phyloP scores from a whole-genome alignment of 345 rosid species.

The Combretum micranthum region DNA sequence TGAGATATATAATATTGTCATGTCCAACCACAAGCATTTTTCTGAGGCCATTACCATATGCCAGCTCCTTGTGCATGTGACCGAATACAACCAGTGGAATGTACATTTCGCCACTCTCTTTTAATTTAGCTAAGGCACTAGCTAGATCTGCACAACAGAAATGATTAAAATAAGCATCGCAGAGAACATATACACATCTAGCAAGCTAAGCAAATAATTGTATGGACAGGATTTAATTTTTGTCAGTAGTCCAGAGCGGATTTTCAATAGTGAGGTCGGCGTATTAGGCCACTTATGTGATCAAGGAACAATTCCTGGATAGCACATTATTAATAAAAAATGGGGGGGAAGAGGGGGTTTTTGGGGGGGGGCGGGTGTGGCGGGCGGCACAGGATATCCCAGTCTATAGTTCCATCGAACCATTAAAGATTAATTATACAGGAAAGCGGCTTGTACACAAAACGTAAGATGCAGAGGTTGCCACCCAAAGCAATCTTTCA shows the following conservation, averaged over 20 bases:
- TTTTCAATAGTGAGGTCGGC: no score
- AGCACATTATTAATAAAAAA: no score
- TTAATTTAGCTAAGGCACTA: slow-evolving; percentile 54
- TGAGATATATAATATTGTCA: slow-evolving; percentile 54
- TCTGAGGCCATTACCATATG: slow-evolving; percentile 48
- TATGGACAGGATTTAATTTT: neutral
- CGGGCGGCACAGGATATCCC: no score
- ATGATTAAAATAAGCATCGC: slow-evolving; percentile 9
- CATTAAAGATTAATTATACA: no score
- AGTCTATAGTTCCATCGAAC: no score
- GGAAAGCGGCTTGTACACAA: no score
- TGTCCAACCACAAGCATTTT: slow-evolving; percentile 56
- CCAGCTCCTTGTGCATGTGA: slow-evolving; percentile 86
- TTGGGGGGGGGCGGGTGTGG: no score
- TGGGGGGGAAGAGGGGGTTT: no score
- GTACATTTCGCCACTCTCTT: slow-evolving; percentile 31
- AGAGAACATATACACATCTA: neutral
- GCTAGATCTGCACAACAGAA: slow-evolving; percentile 55
- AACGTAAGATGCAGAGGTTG: no score
- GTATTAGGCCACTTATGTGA: no score
- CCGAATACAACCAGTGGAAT: slow-evolving; percentile 70
- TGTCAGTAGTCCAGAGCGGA: neutral
- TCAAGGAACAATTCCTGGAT: no score
- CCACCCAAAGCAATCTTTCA: no score
- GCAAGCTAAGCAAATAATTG: neutral